Conservation (phyloP, 2,329 filamentous ascomycete species). For the Talaromyces sp. region DNA sequence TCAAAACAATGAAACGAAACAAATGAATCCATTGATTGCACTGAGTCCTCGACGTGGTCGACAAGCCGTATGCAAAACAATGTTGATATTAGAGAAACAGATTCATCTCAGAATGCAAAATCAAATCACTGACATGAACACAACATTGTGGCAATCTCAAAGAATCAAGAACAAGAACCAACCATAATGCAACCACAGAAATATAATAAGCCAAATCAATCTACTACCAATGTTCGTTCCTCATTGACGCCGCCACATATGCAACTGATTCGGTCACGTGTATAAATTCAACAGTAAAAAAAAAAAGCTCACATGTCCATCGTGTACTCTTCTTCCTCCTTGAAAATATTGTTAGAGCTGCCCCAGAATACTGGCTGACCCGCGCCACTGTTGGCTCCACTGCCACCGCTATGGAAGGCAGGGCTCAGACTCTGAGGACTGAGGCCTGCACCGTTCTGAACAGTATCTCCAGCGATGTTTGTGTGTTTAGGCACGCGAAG, state of each 20-base stretch:
- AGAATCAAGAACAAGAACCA: conserved; percentile 19
- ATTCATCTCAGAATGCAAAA: conserved; percentile 6
- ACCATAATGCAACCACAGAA: conserved; percentile 31
- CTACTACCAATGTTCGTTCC: conserved; percentile 44
- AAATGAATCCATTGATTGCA: conserved; percentile 4
- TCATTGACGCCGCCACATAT: conserved; percentile 30
- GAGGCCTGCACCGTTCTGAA: conserved; percentile 50
- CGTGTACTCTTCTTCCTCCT: conserved; percentile 89
- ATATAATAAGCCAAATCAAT: conserved; percentile 27
- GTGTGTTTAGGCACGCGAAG: conserved; percentile 91
- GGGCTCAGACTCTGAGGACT: conserved; percentile 61
- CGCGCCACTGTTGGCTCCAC: conserved; percentile 52
- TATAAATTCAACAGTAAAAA: conserved; percentile 15
- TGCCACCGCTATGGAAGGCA: conserved; percentile 68
- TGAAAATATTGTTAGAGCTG: conserved; percentile 61
- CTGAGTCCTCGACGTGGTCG: neutral
- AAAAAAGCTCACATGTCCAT: conserved; percentile 59
- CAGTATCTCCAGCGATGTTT: conserved; percentile 77
- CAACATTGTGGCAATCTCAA: neutral
- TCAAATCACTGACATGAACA: neutral
- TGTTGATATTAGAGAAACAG: neutral
- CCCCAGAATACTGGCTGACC: conserved; percentile 54
- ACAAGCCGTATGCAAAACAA: neutral
- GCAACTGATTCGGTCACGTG: conserved; percentile 25
- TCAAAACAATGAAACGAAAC: neutral